Conservation (phyloP, 2,329 filamentous ascomycete genomes). For the Aspergillus awamori region DNA sequence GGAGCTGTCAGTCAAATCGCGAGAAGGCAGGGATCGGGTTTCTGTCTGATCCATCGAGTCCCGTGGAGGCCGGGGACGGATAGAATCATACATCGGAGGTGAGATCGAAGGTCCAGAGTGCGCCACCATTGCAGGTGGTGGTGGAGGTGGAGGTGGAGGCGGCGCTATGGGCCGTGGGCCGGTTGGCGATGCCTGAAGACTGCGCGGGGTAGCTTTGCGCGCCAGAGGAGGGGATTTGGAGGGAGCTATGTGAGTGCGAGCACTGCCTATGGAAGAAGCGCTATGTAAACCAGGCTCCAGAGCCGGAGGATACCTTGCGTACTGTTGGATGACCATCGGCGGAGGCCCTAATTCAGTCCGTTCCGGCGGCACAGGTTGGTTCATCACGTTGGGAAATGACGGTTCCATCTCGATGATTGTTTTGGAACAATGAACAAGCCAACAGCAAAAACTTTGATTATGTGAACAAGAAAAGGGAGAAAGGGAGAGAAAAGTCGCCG, state of each 20-base stretch:
- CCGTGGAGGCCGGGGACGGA: conserved; percentile 32
- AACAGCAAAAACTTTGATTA: neutral
- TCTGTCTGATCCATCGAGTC: conserved; percentile 48
- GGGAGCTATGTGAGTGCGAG: conserved; percentile 35
- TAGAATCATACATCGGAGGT: conserved; percentile 39
- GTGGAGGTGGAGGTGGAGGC: conserved; percentile 19
- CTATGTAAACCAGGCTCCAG: conserved; percentile 41
- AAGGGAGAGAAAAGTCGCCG: neutral
- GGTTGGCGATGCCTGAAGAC: conserved; percentile 43
- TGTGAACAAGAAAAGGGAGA: too few species aligned
- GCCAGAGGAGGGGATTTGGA: conserved; percentile 42
- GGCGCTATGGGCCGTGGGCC: conserved; percentile 34
- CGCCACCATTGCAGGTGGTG: conserved; percentile 13
- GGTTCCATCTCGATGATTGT: conserved; percentile 32
- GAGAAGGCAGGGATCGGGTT: conserved; percentile 63
- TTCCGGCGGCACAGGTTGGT: conserved; percentile 26
- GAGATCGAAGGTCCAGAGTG: conserved; percentile 46
- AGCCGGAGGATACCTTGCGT: conserved; percentile 40
- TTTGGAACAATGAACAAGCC: neutral
- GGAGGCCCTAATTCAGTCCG: conserved; percentile 28
- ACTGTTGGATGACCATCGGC: conserved; percentile 43
- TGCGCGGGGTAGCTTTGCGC: conserved; percentile 43
- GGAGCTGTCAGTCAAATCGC: conserved; percentile 67
- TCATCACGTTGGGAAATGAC: conserved; percentile 35
- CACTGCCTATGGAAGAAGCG: conserved; percentile 41